These are phyloP conservation scores for Wilhelminamyces savonicus DNA, from an alignment of 805 yeast species.

Conservation along the genomic window DNA sequence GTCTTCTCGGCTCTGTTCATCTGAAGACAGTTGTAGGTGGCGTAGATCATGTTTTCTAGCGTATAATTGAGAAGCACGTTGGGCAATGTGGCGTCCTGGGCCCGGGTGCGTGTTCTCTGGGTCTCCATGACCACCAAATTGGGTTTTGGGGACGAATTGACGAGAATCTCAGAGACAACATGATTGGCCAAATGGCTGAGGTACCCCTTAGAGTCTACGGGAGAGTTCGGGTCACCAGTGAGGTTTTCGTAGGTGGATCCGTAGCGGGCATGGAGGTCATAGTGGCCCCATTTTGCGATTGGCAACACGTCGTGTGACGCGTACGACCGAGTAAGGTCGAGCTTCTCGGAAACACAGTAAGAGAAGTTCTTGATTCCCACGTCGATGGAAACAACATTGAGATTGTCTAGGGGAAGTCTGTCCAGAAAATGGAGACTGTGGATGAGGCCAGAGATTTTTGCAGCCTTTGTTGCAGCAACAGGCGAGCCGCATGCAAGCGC, in stretches of 20 bases:
- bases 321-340: too few species aligned
- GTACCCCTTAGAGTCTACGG: constrained; percentile 22
- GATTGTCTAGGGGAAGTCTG: too few species aligned
- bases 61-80: constrained; percentile 31
- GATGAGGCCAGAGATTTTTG: too few species aligned
- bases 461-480: too few species aligned
- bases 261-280: constrained; percentile 16
- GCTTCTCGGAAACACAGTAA: constrained; percentile 5
- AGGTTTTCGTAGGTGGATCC: constrained; percentile 8
- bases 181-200: constrained; percentile 13
- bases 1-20: constrained; percentile 3
- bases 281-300: constrained; percentile 18
- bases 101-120: constrained; percentile 33
- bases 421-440: too few species aligned
- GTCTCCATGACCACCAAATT: constrained; percentile 29
- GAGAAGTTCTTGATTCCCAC: constrained; percentile 38
- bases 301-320: too few species aligned
- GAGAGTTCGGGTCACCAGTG: constrained; percentile 4
- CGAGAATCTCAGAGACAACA: constrained; percentile 15
- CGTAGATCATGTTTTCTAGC: constrained; percentile 31
- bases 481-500: too few species aligned
- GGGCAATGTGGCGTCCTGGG: constrained; percentile 30
- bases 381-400: constrained; percentile 19
- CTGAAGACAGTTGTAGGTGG: constrained; percentile 18
- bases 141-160: constrained; percentile 8